A percentile compares a stretch with the other conserved stretches of the same genome.
Conservation (phyloP, 2,329 filamentous ascomycete genomes). For the Neopestalotiopsis rosae region DNA sequence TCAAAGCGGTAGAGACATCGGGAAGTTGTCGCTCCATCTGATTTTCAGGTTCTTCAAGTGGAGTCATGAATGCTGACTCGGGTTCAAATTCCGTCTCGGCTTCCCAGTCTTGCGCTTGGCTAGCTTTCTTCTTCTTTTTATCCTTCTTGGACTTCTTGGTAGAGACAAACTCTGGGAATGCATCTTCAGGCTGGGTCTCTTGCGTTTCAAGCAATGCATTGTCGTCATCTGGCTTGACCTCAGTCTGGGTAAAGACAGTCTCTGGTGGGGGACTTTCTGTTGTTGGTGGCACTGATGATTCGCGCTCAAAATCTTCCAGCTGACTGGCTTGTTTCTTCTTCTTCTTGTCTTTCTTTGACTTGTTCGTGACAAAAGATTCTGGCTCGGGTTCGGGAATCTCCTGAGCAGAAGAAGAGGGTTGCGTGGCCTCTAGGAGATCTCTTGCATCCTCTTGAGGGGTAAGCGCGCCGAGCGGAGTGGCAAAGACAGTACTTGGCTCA, state of each 20-base stretch:
- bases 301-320: neutral
- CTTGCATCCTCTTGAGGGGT: neutral
- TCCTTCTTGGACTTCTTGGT: conserved; percentile 36
- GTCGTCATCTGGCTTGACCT: conserved; percentile 29
- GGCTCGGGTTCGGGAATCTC: conserved; percentile 19
- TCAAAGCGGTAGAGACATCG: neutral
- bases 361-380: conserved; percentile 28
- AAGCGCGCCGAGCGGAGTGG: neutral
- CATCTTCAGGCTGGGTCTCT: conserved; percentile 7
- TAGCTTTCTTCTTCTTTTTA: conserved; percentile 34
- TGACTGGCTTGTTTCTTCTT: neutral
- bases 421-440: neutral
- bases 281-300: neutral
- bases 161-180: conserved; percentile 22
- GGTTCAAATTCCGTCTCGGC: conserved; percentile 7
- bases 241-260: neutral
- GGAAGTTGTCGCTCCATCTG: neutral
- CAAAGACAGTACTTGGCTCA: neutral
- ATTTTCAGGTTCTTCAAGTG: conserved; percentile 3
- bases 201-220: neutral
- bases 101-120: conserved; percentile 22
- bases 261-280: neutral
- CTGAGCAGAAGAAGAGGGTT: neutral
- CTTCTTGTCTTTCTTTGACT: conserved; percentile 23
- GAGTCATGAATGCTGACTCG: neutral